Percentiles rank a stretch among this genome's conserved stretches.
These are phyloP conservation scores for Calocybe cyanea DNA, from an alignment of 768 basidiomycete genomes.

Conservation along the genomic window DNA sequence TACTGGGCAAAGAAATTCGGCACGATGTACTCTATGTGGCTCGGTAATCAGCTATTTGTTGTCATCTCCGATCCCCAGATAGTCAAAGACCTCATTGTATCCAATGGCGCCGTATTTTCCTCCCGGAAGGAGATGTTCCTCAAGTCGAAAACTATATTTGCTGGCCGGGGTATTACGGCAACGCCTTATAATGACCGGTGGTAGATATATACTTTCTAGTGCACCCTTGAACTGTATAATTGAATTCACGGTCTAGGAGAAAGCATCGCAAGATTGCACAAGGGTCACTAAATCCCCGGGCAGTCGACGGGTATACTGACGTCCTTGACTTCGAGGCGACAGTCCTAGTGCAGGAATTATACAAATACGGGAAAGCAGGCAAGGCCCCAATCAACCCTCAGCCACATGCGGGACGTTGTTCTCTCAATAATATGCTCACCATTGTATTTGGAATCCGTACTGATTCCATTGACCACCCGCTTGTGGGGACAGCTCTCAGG, in stretches of 20 bases:
- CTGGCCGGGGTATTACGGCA: constrained; percentile 40
- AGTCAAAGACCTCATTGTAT: constrained; percentile 40
- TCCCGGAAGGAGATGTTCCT: constrained; percentile 43
- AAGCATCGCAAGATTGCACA: constrained; percentile 39
- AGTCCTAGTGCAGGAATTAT: constrained; percentile 34
- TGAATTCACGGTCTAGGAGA: constrained; percentile 25
- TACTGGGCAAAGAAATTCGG: constrained; percentile 42
- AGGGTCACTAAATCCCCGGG: constrained; percentile 26
- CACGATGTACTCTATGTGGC: constrained; percentile 39
- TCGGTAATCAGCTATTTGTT: constrained; percentile 46
- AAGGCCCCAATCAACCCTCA: constrained; percentile 32
- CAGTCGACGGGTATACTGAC: constrained; percentile 31
- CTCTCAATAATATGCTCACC: constrained; percentile 42
- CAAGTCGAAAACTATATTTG: constrained; percentile 41
- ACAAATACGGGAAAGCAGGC: constrained; percentile 28
- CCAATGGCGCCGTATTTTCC: constrained; percentile 42
- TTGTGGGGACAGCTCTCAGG: constrained; percentile 30
- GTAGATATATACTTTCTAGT: constrained; percentile 14
- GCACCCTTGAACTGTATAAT: background rate
- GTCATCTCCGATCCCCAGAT: constrained; percentile 41
- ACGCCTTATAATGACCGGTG: constrained; percentile 41
- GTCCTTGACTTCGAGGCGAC: constrained; percentile 37
- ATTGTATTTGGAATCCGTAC: constrained; percentile 41
- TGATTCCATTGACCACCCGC: constrained; percentile 31
- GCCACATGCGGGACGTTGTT: constrained; percentile 35